Evolutionary conservation across 2,329 filamentous ascomycete genomes (phyloP).

Genomic region (Nemania diffusa): DNA sequence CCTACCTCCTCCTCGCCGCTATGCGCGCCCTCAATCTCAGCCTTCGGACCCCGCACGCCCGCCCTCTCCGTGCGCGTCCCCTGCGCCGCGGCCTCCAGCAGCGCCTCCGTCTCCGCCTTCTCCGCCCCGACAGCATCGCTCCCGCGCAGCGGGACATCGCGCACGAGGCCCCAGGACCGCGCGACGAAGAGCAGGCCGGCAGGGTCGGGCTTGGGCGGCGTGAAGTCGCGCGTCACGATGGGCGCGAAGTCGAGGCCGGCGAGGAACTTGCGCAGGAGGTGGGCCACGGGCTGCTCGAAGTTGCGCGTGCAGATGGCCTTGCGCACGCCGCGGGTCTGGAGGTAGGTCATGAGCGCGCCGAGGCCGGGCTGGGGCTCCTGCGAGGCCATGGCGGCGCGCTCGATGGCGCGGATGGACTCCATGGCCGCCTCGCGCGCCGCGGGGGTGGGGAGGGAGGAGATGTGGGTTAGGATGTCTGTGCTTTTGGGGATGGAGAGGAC

Average conservation of each 20-base stretch:
- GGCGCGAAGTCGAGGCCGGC: slow-evolving; percentile 74
- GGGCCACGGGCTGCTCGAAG: slow-evolving; percentile 81
- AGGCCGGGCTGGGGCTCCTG: slow-evolving; percentile 88
- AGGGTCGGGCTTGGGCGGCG: slow-evolving; percentile 86
- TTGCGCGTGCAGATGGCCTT: slow-evolving; percentile 96
- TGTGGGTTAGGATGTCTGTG: slow-evolving; percentile 88
- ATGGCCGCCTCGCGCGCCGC: slow-evolving; percentile 71
- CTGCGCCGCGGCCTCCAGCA: slow-evolving; percentile 13
- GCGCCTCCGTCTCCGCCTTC: slow-evolving; percentile 35
- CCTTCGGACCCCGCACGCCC: slow-evolving; percentile 36
- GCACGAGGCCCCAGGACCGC: slow-evolving; percentile 73
- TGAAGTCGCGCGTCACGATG: slow-evolving; percentile 85
- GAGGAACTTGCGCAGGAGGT: slow-evolving; percentile 81
- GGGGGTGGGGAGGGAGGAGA: slow-evolving; percentile 75
- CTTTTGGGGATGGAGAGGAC: slow-evolving; percentile 77
- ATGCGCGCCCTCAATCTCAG: neutral
- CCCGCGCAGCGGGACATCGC: slow-evolving; percentile 14
- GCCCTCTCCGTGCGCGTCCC: slow-evolving; percentile 30
- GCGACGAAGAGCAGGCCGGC: slow-evolving; percentile 91
- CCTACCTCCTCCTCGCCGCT: slow-evolving; percentile 53
- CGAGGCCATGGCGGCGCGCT: slow-evolving; percentile 70
- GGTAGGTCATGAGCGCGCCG: slow-evolving; percentile 79
- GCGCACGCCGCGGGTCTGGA: slow-evolving; percentile 72
- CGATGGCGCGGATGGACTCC: slow-evolving; percentile 79
- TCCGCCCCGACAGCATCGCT: neutral